phyloP scores from a whole-genome alignment of 163 green algal genomes.

The Chlorella variabilis region DNA sequence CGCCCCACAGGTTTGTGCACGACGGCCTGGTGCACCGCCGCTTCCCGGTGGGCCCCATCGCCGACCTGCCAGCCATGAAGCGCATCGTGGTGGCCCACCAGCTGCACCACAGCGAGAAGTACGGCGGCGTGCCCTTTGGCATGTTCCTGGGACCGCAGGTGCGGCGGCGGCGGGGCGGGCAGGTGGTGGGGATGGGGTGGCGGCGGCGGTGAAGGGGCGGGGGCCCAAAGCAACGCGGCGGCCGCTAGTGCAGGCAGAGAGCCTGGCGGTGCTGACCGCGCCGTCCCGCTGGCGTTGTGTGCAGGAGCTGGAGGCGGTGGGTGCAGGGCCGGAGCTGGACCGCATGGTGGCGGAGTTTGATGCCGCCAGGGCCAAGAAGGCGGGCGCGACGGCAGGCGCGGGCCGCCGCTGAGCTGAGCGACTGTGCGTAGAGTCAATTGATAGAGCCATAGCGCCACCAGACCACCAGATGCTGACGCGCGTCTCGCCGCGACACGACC shows the following conservation, averaged over 20 bases:
- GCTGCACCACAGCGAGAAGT: constrained; percentile 96
- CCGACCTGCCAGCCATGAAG: constrained; percentile 87
- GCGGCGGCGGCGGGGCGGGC: neutral
- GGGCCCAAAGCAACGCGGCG: neutral
- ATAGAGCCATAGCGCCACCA: no score
- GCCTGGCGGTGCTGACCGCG: neutral
- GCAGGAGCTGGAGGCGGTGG: constrained; percentile 43
- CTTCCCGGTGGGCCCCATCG: constrained; percentile 65
- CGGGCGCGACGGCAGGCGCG: no score
- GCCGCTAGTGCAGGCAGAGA: neutral
- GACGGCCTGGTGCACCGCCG: constrained; percentile 90
- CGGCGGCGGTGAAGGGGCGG: neutral
- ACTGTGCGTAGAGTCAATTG: no score
- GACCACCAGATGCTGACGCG: no score
- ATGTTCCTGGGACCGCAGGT: constrained; percentile 93
- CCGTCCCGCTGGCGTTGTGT: neutral
- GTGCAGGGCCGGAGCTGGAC: constrained; percentile 37
- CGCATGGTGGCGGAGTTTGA: constrained; percentile 42
- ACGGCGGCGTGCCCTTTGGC: constrained; percentile 91
- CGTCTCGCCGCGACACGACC: no score
- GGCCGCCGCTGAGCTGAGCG: neutral
- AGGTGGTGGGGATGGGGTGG: no score
- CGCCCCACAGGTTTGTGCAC: constrained; percentile 93
- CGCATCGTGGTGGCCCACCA: constrained; percentile 82
- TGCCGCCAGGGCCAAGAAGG: neutral